These are phyloP conservation scores for Hygrocybe coccinea DNA, from an alignment of 768 basidiomycete genomes.

Conservation along the genomic window DNA sequence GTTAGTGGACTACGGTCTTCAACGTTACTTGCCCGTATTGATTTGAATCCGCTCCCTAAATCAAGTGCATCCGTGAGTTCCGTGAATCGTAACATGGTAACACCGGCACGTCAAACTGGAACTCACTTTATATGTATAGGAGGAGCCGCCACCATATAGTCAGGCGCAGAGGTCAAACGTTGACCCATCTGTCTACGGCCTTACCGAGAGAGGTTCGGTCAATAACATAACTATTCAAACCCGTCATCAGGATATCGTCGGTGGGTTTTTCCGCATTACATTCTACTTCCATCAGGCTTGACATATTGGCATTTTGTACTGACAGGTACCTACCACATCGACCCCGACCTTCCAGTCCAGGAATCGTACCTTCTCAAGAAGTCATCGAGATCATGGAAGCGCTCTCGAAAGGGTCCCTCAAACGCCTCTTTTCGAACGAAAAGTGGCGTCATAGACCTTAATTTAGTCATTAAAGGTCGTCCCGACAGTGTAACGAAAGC, in stretches of 20 bases:
- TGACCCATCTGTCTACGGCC: neutral
- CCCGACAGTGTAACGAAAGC: constrained; percentile 28
- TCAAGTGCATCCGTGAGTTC: neutral
- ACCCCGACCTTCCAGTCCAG: constrained; percentile 1
- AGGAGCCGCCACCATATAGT: neutral
- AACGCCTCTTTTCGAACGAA: constrained; percentile 38
- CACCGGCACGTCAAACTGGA: neutral
- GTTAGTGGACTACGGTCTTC: neutral
- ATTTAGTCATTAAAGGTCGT: constrained; percentile 36
- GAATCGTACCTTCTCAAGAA: neutral
- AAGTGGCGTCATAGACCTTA: constrained; percentile 35
- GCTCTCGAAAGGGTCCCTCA: constrained; percentile 3
- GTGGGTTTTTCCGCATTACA: neutral
- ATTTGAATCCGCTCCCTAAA: neutral
- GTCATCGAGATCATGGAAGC: neutral
- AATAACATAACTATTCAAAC: constrained; percentile 1
- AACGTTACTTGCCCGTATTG: neutral
- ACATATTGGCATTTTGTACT: neutral
- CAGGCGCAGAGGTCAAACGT: neutral
- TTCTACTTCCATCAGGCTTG: neutral
- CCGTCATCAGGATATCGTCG: neutral
- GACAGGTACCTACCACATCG: neutral
- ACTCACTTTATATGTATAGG: neutral
- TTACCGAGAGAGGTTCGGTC: neutral
- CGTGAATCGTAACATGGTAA: neutral